A percentile compares a stretch with the other conserved stretches of the same genome.
Evolutionary conservation across 768 basidiomycete species (phyloP).

Genomic region (Russula sp.): DNA sequence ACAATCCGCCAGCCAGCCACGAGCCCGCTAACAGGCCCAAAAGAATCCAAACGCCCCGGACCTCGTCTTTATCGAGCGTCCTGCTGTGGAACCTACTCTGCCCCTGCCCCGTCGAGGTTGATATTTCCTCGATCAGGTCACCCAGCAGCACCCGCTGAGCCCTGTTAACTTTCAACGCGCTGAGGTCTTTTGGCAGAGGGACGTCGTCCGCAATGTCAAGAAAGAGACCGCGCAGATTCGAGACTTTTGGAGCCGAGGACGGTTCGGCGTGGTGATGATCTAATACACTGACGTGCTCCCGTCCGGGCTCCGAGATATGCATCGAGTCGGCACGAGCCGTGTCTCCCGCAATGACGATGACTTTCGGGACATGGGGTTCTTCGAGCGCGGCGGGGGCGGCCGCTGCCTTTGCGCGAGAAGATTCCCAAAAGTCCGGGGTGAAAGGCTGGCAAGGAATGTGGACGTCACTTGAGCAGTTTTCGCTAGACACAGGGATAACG

Average conservation of each 20-base stretch:
- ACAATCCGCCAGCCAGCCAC: slow-evolving; percentile 38
- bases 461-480: slow-evolving; percentile 13
- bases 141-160: slow-evolving; percentile 12
- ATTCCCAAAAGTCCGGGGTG: slow-evolving; percentile 53
- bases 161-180: not conserved
- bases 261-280: slow-evolving; percentile 17
- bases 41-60: slow-evolving; percentile 43
- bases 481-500: slow-evolving; percentile 1
- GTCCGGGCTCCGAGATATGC: slow-evolving; percentile 34
- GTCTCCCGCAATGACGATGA: slow-evolving; percentile 45
- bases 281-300: slow-evolving; percentile 21
- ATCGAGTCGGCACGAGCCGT: slow-evolving; percentile 44
- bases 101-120: not conserved
- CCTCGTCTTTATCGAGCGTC: slow-evolving; percentile 40
- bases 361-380: slow-evolving; percentile 37
- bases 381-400: slow-evolving; percentile 25
- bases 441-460: slow-evolving; percentile 42
- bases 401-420: slow-evolving; percentile 36
- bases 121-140: slow-evolving; percentile 20
- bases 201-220: slow-evolving; percentile 36
- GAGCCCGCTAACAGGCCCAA: slow-evolving; percentile 45
- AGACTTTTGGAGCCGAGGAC: not conserved
- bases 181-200: slow-evolving; percentile 30
- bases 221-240: slow-evolving; percentile 28
- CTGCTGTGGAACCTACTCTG: slow-evolving; percentile 25